These are phyloP conservation scores for Phytophthora aleatoria DNA, from an alignment of 352 stramenopile species.

Conservation along the genomic window DNA sequence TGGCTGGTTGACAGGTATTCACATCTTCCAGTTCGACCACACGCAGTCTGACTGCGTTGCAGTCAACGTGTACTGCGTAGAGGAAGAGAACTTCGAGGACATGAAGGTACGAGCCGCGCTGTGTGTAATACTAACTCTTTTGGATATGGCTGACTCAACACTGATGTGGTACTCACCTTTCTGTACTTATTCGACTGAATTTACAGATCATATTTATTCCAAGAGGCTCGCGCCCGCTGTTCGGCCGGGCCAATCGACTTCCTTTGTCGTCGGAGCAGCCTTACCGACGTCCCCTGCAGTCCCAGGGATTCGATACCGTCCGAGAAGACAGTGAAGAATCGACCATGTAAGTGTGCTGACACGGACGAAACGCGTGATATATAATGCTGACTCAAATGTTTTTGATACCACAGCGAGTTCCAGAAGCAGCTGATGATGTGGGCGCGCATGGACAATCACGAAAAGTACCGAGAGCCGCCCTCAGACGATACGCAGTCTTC, in stretches of 20 bases:
- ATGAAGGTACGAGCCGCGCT: slow-evolving; percentile 51
- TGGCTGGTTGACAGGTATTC: slow-evolving; percentile 48
- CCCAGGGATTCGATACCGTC: slow-evolving; percentile 43
- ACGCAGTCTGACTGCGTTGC: slow-evolving; percentile 68
- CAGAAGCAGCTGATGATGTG: slow-evolving; percentile 85
- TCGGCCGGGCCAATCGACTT: slow-evolving; percentile 53
- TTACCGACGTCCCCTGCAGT: slow-evolving; percentile 45
- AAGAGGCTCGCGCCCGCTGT: slow-evolving; percentile 67
- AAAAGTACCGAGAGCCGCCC: slow-evolving; percentile 42
- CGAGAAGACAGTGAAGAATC: slow-evolving; percentile 55
- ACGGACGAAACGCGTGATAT: neutral
- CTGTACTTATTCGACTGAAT: slow-evolving; percentile 23
- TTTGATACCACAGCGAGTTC: slow-evolving; percentile 42
- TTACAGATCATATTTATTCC: slow-evolving; percentile 83
- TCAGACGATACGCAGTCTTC: slow-evolving; percentile 68
- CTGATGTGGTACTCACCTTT: slow-evolving; percentile 15
- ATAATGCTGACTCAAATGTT: slow-evolving; percentile 14
- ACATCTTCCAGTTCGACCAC: slow-evolving; percentile 88
- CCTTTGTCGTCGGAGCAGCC: slow-evolving; percentile 48
- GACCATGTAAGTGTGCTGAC: slow-evolving; percentile 49
- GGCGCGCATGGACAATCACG: slow-evolving; percentile 66
- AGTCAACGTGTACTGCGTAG: slow-evolving; percentile 83
- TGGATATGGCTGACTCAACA: slow-evolving; percentile 16
- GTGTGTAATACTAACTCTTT: neutral
- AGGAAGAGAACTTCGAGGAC: slow-evolving; percentile 83